Evolutionary conservation across 495 filamentous ascomycete genomes (phyloP).

Genomic region (Penicillium soppii): DNA sequence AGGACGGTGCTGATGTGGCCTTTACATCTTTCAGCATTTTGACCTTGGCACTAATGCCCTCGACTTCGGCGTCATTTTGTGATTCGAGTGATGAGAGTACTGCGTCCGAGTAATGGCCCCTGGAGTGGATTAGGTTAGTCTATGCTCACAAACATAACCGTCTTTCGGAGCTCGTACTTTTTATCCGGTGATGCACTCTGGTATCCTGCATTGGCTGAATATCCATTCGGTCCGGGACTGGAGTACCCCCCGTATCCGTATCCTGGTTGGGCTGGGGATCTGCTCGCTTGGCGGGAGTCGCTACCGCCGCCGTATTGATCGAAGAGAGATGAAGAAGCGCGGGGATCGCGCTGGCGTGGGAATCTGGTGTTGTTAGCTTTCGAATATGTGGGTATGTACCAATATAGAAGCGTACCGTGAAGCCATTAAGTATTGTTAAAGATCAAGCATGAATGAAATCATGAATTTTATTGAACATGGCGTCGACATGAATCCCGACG

Average conservation of each 20-base stretch:
- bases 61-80: slow-evolving; percentile 90
- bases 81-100: slow-evolving; percentile 92
- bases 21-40: slow-evolving; percentile 87
- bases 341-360: slow-evolving; percentile 75
- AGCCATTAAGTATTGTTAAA: slow-evolving; percentile 17
- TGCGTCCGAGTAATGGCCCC: slow-evolving; percentile 91
- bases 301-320: slow-evolving; percentile 75
- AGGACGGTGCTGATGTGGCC: slow-evolving; percentile 8
- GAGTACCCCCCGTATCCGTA: slow-evolving; percentile 62
- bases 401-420: slow-evolving; percentile 27
- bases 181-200: slow-evolving; percentile 80
- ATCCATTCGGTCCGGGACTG: slow-evolving; percentile 42
- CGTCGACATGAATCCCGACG: too few relatives aligned
- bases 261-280: slow-evolving; percentile 49
- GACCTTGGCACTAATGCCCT: slow-evolving; percentile 88
- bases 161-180: slow-evolving; percentile 55
- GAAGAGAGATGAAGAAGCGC: slow-evolving; percentile 81
- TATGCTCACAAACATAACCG: not conserved
- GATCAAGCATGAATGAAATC: too few relatives aligned
- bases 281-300: slow-evolving; percentile 50
- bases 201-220: slow-evolving; percentile 36
- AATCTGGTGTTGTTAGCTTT: slow-evolving; percentile 44
- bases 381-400: not conserved
- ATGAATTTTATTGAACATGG: too few relatives aligned
- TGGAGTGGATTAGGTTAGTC: slow-evolving; percentile 25